Evolutionary conservation across 2,329 filamentous ascomycete genomes (phyloP).

Genomic region (Hypomyces perniciosus): DNA sequence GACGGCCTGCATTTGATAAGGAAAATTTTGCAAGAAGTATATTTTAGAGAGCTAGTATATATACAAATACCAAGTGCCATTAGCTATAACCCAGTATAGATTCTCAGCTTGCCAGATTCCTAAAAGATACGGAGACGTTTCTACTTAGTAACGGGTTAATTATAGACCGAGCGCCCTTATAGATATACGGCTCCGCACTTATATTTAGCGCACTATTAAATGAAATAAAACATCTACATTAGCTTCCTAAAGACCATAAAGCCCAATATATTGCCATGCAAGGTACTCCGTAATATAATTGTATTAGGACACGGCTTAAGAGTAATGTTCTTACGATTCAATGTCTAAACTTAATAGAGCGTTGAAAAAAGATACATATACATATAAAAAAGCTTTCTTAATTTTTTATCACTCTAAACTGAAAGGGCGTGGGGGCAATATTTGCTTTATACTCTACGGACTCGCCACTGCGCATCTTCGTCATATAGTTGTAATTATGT

Average conservation of each 20-base stretch:
- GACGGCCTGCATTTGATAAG: conserved; percentile 9
- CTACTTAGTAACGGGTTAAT: conserved; percentile 17
- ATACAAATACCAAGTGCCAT: background rate
- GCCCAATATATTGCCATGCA: background rate
- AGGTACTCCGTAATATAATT: background rate
- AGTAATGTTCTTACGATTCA: background rate
- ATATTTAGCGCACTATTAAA: background rate
- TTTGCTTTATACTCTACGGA: too few species aligned
- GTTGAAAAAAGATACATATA: too few species aligned
- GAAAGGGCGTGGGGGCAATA: too few species aligned
- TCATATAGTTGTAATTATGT: too few species aligned
- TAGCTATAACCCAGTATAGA: background rate
- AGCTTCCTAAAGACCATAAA: background rate
- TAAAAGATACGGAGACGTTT: conserved; percentile 22
- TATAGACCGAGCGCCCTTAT: background rate
- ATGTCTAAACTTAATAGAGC: too few species aligned
- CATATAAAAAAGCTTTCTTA: too few species aligned
- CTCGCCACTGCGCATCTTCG: too few species aligned
- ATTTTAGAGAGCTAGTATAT: background rate
- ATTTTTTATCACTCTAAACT: too few species aligned
- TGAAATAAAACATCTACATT: background rate
- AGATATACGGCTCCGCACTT: background rate
- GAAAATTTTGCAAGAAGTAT: conserved; percentile 9
- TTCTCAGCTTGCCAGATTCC: conserved; percentile 21
- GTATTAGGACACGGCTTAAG: background rate